phyloP scores from a whole-genome alignment of 768 basidiomycete species.

The Tylopilus subfusipes region DNA sequence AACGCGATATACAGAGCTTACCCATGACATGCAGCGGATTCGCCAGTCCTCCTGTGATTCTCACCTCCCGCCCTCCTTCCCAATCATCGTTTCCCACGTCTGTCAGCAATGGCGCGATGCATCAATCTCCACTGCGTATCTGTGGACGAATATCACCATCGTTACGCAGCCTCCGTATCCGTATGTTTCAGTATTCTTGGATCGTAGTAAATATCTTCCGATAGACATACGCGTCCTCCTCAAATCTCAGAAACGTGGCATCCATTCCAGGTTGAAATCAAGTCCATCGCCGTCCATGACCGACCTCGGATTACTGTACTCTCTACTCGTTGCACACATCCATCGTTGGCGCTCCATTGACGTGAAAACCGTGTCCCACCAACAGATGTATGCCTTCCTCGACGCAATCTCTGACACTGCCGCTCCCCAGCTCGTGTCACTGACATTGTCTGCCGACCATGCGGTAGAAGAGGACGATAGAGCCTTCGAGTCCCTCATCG shows the following conservation, averaged over 20 bases:
- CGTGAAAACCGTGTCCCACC: constrained; percentile 39
- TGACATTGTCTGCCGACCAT: constrained; percentile 49
- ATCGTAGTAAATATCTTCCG: constrained; percentile 49
- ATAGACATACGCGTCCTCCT: constrained; percentile 51
- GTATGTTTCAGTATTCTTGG: constrained; percentile 43
- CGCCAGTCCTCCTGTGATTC: constrained; percentile 18
- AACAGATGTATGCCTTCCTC: constrained; percentile 45
- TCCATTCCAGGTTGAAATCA: constrained; percentile 15
- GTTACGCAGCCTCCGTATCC: constrained; percentile 40
- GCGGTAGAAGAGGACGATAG: constrained; percentile 20
- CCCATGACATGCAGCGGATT: too few species aligned
- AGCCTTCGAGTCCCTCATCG: constrained; percentile 20
- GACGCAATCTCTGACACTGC: constrained; percentile 37
- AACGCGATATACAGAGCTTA: too few species aligned
- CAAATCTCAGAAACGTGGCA: constrained; percentile 10
- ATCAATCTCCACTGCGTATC: constrained; percentile 44
- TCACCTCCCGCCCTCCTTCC: constrained; percentile 33
- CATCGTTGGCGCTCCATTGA: constrained; percentile 49
- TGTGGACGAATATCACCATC: constrained; percentile 47
- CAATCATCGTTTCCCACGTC: constrained; percentile 56
- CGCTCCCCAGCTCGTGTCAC: constrained; percentile 50
- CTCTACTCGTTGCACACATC: constrained; percentile 45
- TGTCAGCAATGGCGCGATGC: constrained; percentile 53
- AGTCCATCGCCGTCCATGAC: constrained; percentile 9
- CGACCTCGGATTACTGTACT: constrained; percentile 24